These are phyloP conservation scores for Dactylellina drechsleri DNA, from an alignment of 2,329 filamentous ascomycete genomes.

Conservation along the genomic window DNA sequence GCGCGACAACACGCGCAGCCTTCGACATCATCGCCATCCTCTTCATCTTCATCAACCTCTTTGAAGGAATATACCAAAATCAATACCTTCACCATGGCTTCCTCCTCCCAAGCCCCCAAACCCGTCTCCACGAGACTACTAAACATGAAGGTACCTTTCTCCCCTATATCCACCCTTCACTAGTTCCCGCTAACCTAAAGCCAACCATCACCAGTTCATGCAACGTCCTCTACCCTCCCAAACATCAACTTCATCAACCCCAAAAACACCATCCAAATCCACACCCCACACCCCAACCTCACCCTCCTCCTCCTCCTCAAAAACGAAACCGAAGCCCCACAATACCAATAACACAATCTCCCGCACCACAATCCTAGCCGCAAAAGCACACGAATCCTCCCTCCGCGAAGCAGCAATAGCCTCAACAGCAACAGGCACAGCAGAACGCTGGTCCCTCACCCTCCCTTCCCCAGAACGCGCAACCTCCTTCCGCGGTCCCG, in stretches of 20 bases:
- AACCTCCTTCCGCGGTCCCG: constrained; percentile 27
- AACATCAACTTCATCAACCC: constrained; percentile 6
- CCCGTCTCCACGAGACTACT: constrained; percentile 45
- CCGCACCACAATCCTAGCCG: constrained; percentile 35
- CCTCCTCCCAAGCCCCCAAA: constrained; percentile 39
- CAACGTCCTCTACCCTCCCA: constrained; percentile 37
- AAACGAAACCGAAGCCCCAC: constrained; percentile 4
- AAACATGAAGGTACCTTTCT: constrained; percentile 44
- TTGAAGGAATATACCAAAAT: neutral
- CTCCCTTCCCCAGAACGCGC: constrained; percentile 14
- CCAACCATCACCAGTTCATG: constrained; percentile 35
- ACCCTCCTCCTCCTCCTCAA: too few relatives aligned
- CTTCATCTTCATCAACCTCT: neutral
- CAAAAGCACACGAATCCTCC: constrained; percentile 24
- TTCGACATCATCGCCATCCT: neutral
- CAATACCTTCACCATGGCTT: constrained; percentile 9
- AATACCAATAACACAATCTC: constrained; percentile 30
- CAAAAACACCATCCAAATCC: neutral
- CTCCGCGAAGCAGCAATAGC: constrained; percentile 41
- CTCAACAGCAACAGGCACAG: constrained; percentile 7
- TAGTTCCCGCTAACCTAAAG: neutral
- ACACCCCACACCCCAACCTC: too few relatives aligned
- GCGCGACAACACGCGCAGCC: neutral
- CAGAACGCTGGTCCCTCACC: constrained; percentile 37
- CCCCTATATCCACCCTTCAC: neutral